Base-by-base conservation (phyloP, 2,329 filamentous ascomycete species). In the Fusarium poae region DNA sequence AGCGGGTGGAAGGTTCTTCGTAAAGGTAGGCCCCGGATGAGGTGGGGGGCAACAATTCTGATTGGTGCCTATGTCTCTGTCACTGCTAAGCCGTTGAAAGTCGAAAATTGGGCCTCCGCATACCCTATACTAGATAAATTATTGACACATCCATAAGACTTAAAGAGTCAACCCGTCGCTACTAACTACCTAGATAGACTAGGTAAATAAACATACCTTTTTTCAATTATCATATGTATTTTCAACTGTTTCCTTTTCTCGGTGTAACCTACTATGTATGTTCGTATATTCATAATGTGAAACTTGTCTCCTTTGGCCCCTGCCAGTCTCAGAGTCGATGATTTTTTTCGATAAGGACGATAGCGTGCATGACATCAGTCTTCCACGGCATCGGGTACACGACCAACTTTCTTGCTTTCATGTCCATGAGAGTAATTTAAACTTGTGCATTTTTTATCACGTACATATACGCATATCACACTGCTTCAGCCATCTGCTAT, bases 1-100 rank as follows among this genome's bases (percentile, higher is more conserved):
- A 30, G 23, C 32, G 9, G 18, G 12, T 18, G 34, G 46, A 65
- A 52, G 21, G 39, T 42, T 42, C 39, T 42, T 23, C 20, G 20
- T 18, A 42, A 18, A 42, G 15, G 21, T 25, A 42, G 39, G n/a
- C 16, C 32, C 32, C 2, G 10, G 6, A 35, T 56, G 65, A 73
- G 67, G 73, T 72, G 71, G 74, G 73, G 65, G 70, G 65, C 30
- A 54, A 40, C 52, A 54, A 40, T 18, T 51, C 20, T 72, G 54
- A 77, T 76, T 77, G 72, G 75, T 27, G 35, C 23, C 16, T 44
- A 6, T 25, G 23, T 34, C 46, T 27, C 34, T 27, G 23, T 51
- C 34, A 27, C 21, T 51, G 23, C 7, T 18, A n/a, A 18, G 25
- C 43, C 39, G 32, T 49, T 35, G 16, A 12, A 21, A 27, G 30